A percentile compares a stretch with the other conserved stretches of the same genome.
Conservation (phyloP, 345 rosid species). For the Odontarrhena argentea region DNA sequence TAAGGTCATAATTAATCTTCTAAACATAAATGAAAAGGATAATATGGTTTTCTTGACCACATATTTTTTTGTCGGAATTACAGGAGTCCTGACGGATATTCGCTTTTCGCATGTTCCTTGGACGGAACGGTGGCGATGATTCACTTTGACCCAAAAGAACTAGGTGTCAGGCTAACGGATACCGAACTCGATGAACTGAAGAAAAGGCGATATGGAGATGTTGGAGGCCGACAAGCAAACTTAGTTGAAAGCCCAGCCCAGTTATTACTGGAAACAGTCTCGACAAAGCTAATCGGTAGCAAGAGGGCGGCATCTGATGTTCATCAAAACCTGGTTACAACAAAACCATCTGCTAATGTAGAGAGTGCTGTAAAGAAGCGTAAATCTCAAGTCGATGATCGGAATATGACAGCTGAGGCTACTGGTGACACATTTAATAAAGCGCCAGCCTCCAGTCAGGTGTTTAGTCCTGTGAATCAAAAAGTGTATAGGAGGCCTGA, state of each 20-base stretch:
- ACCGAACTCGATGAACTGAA: slow-evolving; percentile 86
- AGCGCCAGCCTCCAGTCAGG: slow-evolving; percentile 48
- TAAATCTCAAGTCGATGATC: slow-evolving; percentile 61
- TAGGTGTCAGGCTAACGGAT: slow-evolving; percentile 75
- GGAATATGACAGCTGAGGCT: slow-evolving; percentile 49
- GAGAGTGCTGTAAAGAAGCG: slow-evolving; percentile 51
- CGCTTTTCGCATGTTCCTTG: slow-evolving; percentile 96
- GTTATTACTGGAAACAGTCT: slow-evolving; percentile 90
- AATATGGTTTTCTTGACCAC: slow-evolving; percentile 17
- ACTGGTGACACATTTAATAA: slow-evolving; percentile 61
- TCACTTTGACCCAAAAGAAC: slow-evolving; percentile 83
- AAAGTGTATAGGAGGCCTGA: slow-evolving; percentile 94
- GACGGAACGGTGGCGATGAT: slow-evolving; percentile 94
- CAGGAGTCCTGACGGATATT: slow-evolving; percentile 99
- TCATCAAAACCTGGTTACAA: slow-evolving; percentile 55
- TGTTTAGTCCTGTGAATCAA: slow-evolving; percentile 87
- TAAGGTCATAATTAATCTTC: slow-evolving; percentile 1
- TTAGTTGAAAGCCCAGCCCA: slow-evolving; percentile 94
- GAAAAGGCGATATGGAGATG: slow-evolving; percentile 93
- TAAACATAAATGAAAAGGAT: neutral
- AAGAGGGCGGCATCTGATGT: slow-evolving; percentile 65
- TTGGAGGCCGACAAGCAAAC: slow-evolving; percentile 87
- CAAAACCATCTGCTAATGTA: slow-evolving; percentile 58
- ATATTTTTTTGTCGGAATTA: slow-evolving; percentile 14
- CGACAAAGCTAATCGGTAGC: slow-evolving; percentile 65